phyloP scores from a whole-genome alignment of 2,329 filamentous ascomycete species.

The Chaetoscypha palmicola region DNA sequence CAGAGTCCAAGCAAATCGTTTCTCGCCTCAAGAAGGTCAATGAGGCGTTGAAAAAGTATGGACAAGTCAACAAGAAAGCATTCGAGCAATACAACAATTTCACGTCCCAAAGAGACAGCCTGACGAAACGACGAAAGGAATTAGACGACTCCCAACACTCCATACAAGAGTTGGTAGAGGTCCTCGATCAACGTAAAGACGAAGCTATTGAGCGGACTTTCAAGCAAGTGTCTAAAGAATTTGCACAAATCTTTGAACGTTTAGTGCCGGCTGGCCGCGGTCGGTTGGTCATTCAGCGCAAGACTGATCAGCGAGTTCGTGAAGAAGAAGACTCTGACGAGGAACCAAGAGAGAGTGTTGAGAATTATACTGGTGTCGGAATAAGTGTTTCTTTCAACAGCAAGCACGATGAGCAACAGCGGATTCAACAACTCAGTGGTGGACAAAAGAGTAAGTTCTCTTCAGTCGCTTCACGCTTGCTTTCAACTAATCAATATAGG shows the following conservation, averaged over 20 bases:
- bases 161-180: slow-evolving; percentile 86
- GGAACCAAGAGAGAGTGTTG: slow-evolving; percentile 63
- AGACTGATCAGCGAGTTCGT: slow-evolving; percentile 62
- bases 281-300: slow-evolving; percentile 84
- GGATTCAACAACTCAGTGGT: slow-evolving; percentile 93
- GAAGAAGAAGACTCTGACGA: slow-evolving; percentile 65
- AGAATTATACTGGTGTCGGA: slow-evolving; percentile 93
- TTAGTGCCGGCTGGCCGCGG: slow-evolving; percentile 92
- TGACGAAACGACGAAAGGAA: slow-evolving; percentile 78
- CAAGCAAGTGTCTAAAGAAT: slow-evolving; percentile 93
- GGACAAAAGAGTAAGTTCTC: slow-evolving; percentile 81
- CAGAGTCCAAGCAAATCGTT: slow-evolving; percentile 55
- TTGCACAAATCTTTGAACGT: slow-evolving; percentile 86
- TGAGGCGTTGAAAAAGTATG: slow-evolving; percentile 89
- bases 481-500: slow-evolving; percentile 41
- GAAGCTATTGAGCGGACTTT: slow-evolving; percentile 98
- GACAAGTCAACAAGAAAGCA: slow-evolving; percentile 98
- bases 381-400: slow-evolving; percentile 99
- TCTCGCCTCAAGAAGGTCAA: slow-evolving; percentile 79
- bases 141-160: slow-evolving; percentile 79
- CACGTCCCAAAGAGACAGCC: slow-evolving; percentile 80
- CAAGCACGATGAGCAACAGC: slow-evolving; percentile 95
- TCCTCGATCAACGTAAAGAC: slow-evolving; percentile 91
- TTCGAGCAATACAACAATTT: slow-evolving; percentile 99
- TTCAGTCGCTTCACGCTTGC: neutral